Conservation (phyloP, 768 basidiomycete genomes). For the Mycena maculata region DNA sequence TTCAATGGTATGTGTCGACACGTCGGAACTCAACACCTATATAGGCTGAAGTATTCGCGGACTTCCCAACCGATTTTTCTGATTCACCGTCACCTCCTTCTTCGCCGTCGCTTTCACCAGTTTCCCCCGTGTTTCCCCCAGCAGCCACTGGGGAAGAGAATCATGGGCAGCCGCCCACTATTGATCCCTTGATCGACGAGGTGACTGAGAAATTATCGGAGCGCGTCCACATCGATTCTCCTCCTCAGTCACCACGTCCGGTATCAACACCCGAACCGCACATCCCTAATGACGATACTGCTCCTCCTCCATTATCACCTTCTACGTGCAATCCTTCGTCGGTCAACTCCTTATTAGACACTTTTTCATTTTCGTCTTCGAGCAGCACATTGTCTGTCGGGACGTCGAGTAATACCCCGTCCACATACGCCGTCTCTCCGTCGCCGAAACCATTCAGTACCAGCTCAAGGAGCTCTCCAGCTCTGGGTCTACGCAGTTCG, state of each 20-base stretch:
- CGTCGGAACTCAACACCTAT: not conserved
- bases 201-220: constrained; percentile 20
- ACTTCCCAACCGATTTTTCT: constrained; percentile 22
- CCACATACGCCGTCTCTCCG: constrained; percentile 24
- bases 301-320: not conserved
- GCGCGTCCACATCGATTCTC: constrained; percentile 20
- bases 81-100: constrained; percentile 19
- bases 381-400: constrained; percentile 25
- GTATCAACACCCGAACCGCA: not conserved
- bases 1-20: not conserved
- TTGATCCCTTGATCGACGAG: constrained; percentile 16
- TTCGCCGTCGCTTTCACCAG: constrained; percentile 22
- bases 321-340: constrained; percentile 12
- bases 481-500: constrained; percentile 4
- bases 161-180: not conserved
- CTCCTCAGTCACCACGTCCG: constrained; percentile 7
- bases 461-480: constrained; percentile 9
- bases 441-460: constrained; percentile 10
- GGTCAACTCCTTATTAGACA: not conserved
- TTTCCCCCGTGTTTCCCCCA: not conserved
- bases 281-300: not conserved
- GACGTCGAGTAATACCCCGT: constrained; percentile 13
- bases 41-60: constrained; percentile 21
- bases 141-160: not conserved
- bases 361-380: constrained; percentile 15